Evolutionary conservation across 1,284 basidiomycete genomes (phyloP).

Genomic region (Crepidotus sp.): DNA sequence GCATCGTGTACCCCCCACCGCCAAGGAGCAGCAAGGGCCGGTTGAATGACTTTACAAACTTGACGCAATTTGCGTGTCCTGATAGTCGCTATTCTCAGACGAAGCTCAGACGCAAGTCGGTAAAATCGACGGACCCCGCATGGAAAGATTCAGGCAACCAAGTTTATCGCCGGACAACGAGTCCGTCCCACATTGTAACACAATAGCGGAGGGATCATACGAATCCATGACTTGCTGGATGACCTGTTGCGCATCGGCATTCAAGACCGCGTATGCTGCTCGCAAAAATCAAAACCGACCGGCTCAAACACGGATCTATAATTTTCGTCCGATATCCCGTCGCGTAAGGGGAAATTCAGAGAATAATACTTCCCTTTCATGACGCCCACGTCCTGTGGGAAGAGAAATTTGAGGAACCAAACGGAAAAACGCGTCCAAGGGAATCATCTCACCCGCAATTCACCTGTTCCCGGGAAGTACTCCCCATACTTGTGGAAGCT

Average conservation of each 20-base stretch:
- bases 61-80: conserved; percentile 96
- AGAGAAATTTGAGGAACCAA: conserved; percentile 9
- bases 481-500: conserved; percentile 99
- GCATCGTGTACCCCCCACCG: conserved; percentile 98
- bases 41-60: conserved; percentile 95
- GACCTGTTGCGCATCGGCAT: conserved; percentile 45
- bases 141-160: conserved; percentile 93
- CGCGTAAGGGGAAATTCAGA: conserved; percentile 90
- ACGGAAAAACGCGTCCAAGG: background rate
- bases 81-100: conserved; percentile 1
- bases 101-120: background rate
- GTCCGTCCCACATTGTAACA: conserved; percentile 98
- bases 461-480: conserved; percentile 98
- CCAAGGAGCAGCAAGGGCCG: conserved; percentile 89
- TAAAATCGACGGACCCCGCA: conserved; percentile 60
- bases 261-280: background rate
- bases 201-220: conserved; percentile 93
- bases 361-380: conserved; percentile 91
- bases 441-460: conserved; percentile 62
- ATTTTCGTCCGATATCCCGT: conserved; percentile 93
- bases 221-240: conserved; percentile 93
- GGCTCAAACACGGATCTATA: conserved; percentile 96
- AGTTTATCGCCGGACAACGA: conserved; percentile 95
- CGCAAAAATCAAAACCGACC: conserved; percentile 38
- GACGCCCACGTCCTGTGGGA: conserved; percentile 75